A percentile compares a stretch with the other conserved stretches of the same genome.
phyloP scores from a whole-genome alignment of 2,329 filamentous ascomycete species.

The Ophiocordyceps australis region DNA sequence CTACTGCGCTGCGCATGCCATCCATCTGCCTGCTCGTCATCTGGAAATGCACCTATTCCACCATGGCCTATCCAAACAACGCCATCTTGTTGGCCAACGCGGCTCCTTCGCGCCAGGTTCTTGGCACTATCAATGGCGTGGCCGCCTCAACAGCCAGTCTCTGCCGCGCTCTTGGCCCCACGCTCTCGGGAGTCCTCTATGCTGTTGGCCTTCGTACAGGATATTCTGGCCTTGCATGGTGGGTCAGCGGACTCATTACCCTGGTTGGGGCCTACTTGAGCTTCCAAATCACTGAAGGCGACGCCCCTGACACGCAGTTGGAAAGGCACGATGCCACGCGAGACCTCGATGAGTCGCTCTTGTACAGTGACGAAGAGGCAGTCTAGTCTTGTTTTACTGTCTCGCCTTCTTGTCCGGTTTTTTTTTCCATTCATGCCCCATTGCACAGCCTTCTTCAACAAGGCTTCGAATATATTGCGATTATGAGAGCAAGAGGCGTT shows the following conservation, averaged over 20 bases:
- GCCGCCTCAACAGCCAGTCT: slow-evolving; percentile 83
- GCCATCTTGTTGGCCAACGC: slow-evolving; percentile 81
- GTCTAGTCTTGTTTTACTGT: slow-evolving; percentile 5
- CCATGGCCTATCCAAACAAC: slow-evolving; percentile 79
- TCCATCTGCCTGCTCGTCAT: slow-evolving; percentile 65
- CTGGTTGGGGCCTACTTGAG: slow-evolving; percentile 57
- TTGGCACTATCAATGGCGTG: slow-evolving; percentile 85
- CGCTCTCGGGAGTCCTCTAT: slow-evolving; percentile 72
- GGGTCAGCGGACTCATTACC: slow-evolving; percentile 67
- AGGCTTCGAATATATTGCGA: too few species aligned
- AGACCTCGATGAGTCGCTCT: slow-evolving; percentile 12
- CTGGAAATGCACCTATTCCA: slow-evolving; percentile 86
- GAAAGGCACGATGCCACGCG: slow-evolving; percentile 23
- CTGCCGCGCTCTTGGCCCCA: slow-evolving; percentile 75
- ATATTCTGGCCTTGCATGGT: slow-evolving; percentile 85
- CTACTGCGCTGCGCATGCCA: slow-evolving; percentile 48
- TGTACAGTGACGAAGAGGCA: slow-evolving; percentile 13
- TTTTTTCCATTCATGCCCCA: slow-evolving; percentile 1
- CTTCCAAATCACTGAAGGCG: slow-evolving; percentile 54
- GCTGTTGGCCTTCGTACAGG: slow-evolving; percentile 61
- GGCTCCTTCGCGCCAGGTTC: slow-evolving; percentile 63
- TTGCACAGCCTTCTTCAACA: too few species aligned
- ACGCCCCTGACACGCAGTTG: slow-evolving; percentile 14
- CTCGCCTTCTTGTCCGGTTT: background rate
- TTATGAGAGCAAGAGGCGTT: too few species aligned